Percentiles rank a stretch among this genome's conserved stretches.
Conservation (phyloP, 1,139 yeast species). For the Meyerozyma carpophila region DNA sequence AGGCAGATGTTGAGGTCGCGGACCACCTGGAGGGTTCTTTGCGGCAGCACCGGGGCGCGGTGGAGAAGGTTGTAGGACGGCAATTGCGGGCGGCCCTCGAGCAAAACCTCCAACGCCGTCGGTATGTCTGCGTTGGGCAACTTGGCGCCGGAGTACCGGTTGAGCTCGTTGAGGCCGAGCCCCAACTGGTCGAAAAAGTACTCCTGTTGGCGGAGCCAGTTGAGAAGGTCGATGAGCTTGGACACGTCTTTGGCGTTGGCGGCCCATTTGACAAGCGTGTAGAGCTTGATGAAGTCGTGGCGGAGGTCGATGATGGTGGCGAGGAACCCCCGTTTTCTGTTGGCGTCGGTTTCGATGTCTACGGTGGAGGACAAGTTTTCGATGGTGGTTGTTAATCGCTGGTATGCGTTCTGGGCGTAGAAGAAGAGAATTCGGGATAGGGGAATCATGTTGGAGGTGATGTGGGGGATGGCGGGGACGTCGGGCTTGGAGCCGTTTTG, state of each 20-base stretch:
- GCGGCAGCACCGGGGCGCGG: constrained; percentile 46
- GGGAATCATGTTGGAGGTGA: constrained; percentile 66
- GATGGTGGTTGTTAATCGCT: constrained; percentile 56
- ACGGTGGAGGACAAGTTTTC: constrained; percentile 44
- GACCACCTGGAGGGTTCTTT: constrained; percentile 57
- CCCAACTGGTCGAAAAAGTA: constrained; percentile 59
- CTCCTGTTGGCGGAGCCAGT: constrained; percentile 77
- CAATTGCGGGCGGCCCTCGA: constrained; percentile 71
- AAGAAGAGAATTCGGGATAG: constrained; percentile 53
- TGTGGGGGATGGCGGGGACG: constrained; percentile 49
- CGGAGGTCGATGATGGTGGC: constrained; percentile 65
- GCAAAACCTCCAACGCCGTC: constrained; percentile 81
- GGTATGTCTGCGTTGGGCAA: constrained; percentile 83
- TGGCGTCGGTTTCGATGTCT: constrained; percentile 46
- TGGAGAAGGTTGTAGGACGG: constrained; percentile 60
- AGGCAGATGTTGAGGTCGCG: constrained; percentile 68
- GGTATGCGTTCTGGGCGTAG: constrained; percentile 58
- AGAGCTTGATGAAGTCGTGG: constrained; percentile 76
- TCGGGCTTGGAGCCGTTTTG: neutral
- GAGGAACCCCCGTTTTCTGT: constrained; percentile 62
- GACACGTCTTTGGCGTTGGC: constrained; percentile 64
- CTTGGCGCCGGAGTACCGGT: constrained; percentile 76
- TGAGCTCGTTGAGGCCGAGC: constrained; percentile 49
- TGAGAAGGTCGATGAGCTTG: constrained; percentile 73
- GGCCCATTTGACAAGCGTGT: constrained; percentile 87